Evolutionary conservation across 495 filamentous ascomycete genomes (phyloP).

Genomic region (Aspergillus bertholletiae): DNA sequence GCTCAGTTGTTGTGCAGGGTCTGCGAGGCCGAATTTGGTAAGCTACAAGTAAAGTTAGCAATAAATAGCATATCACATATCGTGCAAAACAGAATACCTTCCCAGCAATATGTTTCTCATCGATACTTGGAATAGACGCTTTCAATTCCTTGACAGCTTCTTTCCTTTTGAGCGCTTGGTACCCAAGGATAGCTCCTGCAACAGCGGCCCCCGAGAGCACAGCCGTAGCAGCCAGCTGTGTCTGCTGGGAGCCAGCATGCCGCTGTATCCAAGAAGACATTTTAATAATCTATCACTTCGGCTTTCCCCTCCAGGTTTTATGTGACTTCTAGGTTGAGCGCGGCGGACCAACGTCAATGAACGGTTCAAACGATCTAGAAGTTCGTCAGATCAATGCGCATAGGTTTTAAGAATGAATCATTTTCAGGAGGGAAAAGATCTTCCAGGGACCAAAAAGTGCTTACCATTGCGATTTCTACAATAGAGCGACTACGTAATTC

Average conservation of each 20-base stretch:
- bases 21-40: conserved; percentile 68
- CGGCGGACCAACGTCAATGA: not conserved
- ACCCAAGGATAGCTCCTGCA: conserved; percentile 66
- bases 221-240: conserved; percentile 73
- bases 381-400: not conserved
- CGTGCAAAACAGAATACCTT: conserved; percentile 21
- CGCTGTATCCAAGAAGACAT: conserved; percentile 60
- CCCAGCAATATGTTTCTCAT: conserved; percentile 41
- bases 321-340: not conserved
- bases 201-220: conserved; percentile 72
- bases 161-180: conserved; percentile 61
- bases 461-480: not conserved
- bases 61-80: not conserved
- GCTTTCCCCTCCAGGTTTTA: not conserved
- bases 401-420: not conserved
- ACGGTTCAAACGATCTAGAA: not conserved
- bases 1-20: conserved; percentile 45
- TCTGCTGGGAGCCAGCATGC: conserved; percentile 48
- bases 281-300: not conserved
- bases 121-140: conserved; percentile 61
- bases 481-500: not conserved
- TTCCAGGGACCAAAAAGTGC: no score
- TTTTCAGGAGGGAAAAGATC: not conserved
- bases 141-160: conserved; percentile 66
- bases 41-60: conserved; percentile 48